Percentiles rank a stretch among this genome's conserved stretches.
Evolutionary conservation across 2,329 filamentous ascomycete species (phyloP).

Genomic region (Epichloe amarillans): DNA sequence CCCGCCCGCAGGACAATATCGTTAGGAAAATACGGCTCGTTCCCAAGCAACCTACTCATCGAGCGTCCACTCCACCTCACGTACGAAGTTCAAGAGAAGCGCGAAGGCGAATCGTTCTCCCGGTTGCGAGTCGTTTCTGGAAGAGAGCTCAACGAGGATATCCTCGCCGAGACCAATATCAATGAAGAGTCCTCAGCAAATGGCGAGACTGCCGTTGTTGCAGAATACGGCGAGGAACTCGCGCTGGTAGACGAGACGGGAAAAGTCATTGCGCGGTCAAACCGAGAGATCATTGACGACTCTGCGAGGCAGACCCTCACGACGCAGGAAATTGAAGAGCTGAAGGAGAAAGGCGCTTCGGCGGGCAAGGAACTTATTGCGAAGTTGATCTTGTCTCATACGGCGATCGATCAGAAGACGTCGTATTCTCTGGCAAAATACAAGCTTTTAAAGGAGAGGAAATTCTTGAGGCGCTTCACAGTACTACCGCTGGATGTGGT

Average conservation of each 20-base stretch:
- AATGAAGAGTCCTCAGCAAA: constrained; percentile 25
- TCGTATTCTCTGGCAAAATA: constrained; percentile 91
- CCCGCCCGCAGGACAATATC: constrained; percentile 57
- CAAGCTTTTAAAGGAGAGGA: constrained; percentile 83
- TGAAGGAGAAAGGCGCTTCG: constrained; percentile 57
- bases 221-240: constrained; percentile 27
- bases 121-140: constrained; percentile 67
- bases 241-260: constrained; percentile 30
- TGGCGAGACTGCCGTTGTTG: constrained; percentile 27
- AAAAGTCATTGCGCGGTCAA: constrained; percentile 38
- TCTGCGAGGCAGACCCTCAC: constrained; percentile 62
- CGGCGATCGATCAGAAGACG: constrained; percentile 86
- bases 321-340: constrained; percentile 61
- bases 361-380: constrained; percentile 82
- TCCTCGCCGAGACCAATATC: constrained; percentile 37
- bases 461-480: constrained; percentile 81
- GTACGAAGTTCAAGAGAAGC: constrained; percentile 71
- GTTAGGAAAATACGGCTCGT: constrained; percentile 83
- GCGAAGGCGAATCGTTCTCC: constrained; percentile 49
- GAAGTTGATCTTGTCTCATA: constrained; percentile 84
- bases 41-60: constrained; percentile 78
- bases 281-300: constrained; percentile 46
- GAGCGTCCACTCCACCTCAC: constrained; percentile 86
- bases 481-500: constrained; percentile 72
- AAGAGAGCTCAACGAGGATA: constrained; percentile 70